Evolutionary conservation across 768 basidiomycete species (phyloP).

Genomic region (Xanthoconium stramineum): DNA sequence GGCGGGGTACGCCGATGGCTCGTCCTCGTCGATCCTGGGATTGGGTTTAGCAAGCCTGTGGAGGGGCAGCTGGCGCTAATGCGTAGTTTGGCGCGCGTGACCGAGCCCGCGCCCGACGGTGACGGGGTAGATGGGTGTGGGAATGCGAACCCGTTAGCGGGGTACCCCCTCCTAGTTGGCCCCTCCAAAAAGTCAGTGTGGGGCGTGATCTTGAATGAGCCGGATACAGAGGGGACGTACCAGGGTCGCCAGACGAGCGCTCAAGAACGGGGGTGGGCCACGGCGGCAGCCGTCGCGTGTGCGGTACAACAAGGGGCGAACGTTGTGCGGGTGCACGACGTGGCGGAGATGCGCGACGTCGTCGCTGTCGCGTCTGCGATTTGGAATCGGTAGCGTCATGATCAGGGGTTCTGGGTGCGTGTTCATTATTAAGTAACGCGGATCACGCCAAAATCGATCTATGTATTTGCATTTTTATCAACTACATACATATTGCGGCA

Average conservation of each 20-base stretch:
- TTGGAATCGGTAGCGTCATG: conserved; percentile 32
- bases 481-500: too few relatives aligned
- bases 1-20: conserved; percentile 85
- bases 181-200: conserved; percentile 84
- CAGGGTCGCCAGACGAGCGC: conserved; percentile 55
- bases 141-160: conserved; percentile 44
- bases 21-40: conserved; percentile 85
- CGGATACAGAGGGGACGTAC: conserved; percentile 37
- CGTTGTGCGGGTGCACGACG: conserved; percentile 82
- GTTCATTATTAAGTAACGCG: too few relatives aligned
- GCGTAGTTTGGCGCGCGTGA: conserved; percentile 46
- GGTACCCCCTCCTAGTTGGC: conserved; percentile 71
- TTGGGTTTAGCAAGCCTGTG: conserved; percentile 90
- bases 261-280: conserved; percentile 72
- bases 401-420: too few relatives aligned
- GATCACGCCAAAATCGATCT: too few relatives aligned
- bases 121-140: background rate
- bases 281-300: conserved; percentile 71
- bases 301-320: conserved; percentile 70
- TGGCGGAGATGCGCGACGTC: conserved; percentile 68
- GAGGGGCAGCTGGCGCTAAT: conserved; percentile 73
- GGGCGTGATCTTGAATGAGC: conserved; percentile 55
- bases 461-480: too few relatives aligned
- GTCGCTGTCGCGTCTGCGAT: conserved; percentile 64
- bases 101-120: conserved; percentile 31